Evolutionary conservation across 2,329 filamentous ascomycete species (phyloP).

Genomic region (Tolypocladium inflatum): DNA sequence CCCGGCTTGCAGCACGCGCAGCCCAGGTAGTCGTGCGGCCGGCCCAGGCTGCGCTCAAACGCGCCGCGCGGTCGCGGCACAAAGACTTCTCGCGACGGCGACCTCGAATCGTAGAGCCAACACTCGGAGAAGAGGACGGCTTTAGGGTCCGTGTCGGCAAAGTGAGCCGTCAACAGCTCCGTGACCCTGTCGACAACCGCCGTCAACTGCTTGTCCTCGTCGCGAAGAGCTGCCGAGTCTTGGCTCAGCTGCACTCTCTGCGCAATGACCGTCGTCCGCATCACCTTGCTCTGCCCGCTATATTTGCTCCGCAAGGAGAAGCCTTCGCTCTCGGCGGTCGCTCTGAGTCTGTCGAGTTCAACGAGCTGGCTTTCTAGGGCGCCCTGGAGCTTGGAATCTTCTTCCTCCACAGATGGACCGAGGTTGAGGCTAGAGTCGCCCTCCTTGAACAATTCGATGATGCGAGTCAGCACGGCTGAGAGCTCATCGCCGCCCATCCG

Average conservation of each 20-base stretch:
- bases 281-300: constrained; percentile 57
- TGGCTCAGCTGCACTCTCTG: constrained; percentile 74
- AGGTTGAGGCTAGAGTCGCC: constrained; percentile 29
- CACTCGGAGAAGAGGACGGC: constrained; percentile 57
- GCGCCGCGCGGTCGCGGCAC: constrained; percentile 61
- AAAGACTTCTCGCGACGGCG: constrained; percentile 65
- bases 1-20: constrained; percentile 56
- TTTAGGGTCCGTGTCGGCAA: constrained; percentile 16
- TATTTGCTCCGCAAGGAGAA: constrained; percentile 63
- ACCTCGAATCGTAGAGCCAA: constrained; percentile 65
- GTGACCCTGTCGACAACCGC: constrained; percentile 45
- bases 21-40: constrained; percentile 68
- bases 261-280: constrained; percentile 70
- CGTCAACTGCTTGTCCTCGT: constrained; percentile 63
- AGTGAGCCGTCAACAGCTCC: constrained; percentile 14
- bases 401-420: constrained; percentile 17
- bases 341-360: constrained; percentile 36
- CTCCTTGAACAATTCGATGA: constrained; percentile 18
- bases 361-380: constrained; percentile 31
- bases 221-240: constrained; percentile 60
- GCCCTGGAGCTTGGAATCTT: constrained; percentile 19
- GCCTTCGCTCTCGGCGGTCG: constrained; percentile 32
- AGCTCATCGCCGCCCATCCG: constrained; percentile 36
- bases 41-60: constrained; percentile 60
- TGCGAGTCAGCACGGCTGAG: constrained; percentile 13